phyloP scores from a whole-genome alignment of 345 rosid genomes.

The Brassica juncea region DNA sequence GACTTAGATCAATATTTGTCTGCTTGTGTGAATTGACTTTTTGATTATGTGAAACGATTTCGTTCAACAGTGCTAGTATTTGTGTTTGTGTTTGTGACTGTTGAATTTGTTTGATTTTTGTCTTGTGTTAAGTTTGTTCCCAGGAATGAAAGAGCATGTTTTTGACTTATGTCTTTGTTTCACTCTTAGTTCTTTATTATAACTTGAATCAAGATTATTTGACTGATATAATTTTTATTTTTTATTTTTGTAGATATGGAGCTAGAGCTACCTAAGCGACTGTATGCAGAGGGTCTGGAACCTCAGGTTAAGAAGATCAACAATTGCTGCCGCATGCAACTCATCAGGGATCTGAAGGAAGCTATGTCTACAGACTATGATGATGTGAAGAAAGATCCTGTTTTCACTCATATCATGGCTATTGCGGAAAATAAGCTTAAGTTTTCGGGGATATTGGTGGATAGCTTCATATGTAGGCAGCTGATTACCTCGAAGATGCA shows the following conservation, averaged over 20 bases:
- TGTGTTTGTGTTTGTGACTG: too few relatives aligned
- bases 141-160: too few relatives aligned
- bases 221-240: too few relatives aligned
- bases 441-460: not conserved
- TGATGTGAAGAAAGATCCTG: not conserved
- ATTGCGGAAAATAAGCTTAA: not conserved
- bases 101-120: too few relatives aligned
- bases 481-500: not conserved
- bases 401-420: not conserved
- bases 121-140: too few relatives aligned
- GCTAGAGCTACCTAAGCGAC: not conserved
- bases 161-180: too few relatives aligned
- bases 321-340: not conserved
- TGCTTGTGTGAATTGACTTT: too few relatives aligned
- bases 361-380: not conserved
- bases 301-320: not conserved
- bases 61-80: too few relatives aligned
- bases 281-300: not conserved
- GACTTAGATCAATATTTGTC: too few relatives aligned
- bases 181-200: too few relatives aligned
- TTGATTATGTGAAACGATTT: too few relatives aligned
- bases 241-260: not conserved
- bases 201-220: too few relatives aligned
- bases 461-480: not conserved
- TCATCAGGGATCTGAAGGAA: not conserved